Percentiles rank a stretch among this genome's conserved stretches.
phyloP scores from a whole-genome alignment of 441 rosid species.

The Capsella rubella region DNA sequence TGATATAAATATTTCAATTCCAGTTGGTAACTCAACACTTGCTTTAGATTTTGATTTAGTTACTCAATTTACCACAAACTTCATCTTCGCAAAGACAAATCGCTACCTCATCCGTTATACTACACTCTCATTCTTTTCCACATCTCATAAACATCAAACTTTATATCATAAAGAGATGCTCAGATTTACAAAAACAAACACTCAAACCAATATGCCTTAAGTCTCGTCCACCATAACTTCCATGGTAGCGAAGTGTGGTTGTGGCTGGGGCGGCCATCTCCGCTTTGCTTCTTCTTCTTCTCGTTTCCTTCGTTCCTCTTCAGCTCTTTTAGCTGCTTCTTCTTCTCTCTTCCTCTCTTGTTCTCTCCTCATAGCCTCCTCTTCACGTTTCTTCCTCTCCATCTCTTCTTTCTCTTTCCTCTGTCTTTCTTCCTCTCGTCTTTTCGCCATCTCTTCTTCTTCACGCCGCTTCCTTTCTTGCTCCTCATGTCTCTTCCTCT shows the following conservation, averaged over 20 bases:
- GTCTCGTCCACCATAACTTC: not conserved
- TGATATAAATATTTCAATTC: not conserved
- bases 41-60: no score
- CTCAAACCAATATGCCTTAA: not conserved
- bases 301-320: slow-evolving; percentile 32
- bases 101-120: not conserved
- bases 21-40: no score
- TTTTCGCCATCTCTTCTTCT: not conserved
- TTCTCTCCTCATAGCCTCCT: slow-evolving; percentile 19
- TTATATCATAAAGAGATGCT: not conserved
- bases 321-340: slow-evolving; percentile 26
- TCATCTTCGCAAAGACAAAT: no score
- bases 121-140: not conserved
- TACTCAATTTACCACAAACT: no score
- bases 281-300: slow-evolving; percentile 29
- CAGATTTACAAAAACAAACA: not conserved
- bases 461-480: not conserved
- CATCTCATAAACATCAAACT: not conserved
- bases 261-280: slow-evolving; percentile 27
- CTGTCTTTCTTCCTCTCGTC: not conserved
- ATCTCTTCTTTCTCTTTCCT: not conserved
- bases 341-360: slow-evolving; percentile 21
- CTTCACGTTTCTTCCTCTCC: not conserved
- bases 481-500: not conserved
- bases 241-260: not conserved